Conservation (phyloP, 345 rosid genomes). For the Mallotus nudiflorus region DNA sequence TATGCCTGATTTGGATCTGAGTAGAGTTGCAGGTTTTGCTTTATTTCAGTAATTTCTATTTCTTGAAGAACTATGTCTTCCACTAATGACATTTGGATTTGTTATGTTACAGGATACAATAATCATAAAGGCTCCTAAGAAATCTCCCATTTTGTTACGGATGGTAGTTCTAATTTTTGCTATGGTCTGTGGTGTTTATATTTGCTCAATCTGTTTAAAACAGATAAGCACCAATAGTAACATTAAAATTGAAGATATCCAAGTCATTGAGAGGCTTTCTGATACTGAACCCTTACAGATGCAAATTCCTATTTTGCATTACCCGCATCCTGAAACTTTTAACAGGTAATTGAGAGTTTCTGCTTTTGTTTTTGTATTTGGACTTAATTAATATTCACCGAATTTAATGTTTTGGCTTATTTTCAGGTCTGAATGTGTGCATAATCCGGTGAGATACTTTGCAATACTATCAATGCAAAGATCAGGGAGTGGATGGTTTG, state of each 20-base stretch:
- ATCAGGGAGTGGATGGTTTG: slow-evolving; percentile 99
- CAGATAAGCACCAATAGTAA: slow-evolving; percentile 50
- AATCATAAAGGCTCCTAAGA: slow-evolving; percentile 67
- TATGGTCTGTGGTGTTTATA: slow-evolving; percentile 67
- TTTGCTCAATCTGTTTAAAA: slow-evolving; percentile 61
- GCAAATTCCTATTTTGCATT: slow-evolving; percentile 53
- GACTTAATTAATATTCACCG: background rate
- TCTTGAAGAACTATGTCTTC: background rate
- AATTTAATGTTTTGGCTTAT: background rate
- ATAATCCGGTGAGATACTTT: slow-evolving; percentile 79
- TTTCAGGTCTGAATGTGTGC: slow-evolving; percentile 69
- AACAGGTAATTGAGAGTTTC: slow-evolving; percentile 49
- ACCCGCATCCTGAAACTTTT: slow-evolving; percentile 80
- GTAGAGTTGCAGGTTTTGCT: slow-evolving; percentile 11
- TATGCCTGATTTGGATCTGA: background rate
- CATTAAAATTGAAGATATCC: slow-evolving; percentile 40
- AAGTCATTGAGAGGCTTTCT: slow-evolving; percentile 38
- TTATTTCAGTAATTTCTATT: slow-evolving; percentile 14
- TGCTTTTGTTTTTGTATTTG: slow-evolving; percentile 10
- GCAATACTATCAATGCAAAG: slow-evolving; percentile 94
- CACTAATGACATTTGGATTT: slow-evolving; percentile 8
- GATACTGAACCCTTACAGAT: slow-evolving; percentile 12
- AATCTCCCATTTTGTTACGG: slow-evolving; percentile 68
- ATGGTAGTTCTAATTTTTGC: slow-evolving; percentile 69
- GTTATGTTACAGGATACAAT: slow-evolving; percentile 53